Evolutionary conservation across 805 yeast genomes (phyloP).

Genomic region (Spathaspora hagerdaliae): DNA sequence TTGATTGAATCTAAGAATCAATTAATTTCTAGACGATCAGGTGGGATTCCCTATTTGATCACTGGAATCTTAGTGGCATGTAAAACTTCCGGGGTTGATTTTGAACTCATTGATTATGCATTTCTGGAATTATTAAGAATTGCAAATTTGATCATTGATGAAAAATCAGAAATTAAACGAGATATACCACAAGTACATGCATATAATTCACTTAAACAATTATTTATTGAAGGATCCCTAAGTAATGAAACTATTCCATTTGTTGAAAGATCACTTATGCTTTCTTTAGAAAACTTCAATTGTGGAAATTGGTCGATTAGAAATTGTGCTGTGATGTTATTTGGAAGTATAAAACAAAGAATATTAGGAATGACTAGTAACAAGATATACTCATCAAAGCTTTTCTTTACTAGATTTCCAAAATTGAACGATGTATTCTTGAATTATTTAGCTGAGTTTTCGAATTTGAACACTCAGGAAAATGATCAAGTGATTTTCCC

Average conservation of each 20-base stretch:
- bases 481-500: slow-evolving; percentile 61
- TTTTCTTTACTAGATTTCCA: slow-evolving; percentile 66
- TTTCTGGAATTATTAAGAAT: slow-evolving; percentile 50
- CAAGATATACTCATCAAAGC: slow-evolving; percentile 50
- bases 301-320: slow-evolving; percentile 79
- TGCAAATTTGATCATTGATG: slow-evolving; percentile 48
- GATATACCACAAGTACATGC: slow-evolving; percentile 95
- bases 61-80: slow-evolving; percentile 65
- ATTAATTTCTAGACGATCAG: slow-evolving; percentile 82
- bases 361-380: slow-evolving; percentile 55
- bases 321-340: slow-evolving; percentile 91
- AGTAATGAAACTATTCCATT: slow-evolving; percentile 47
- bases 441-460: slow-evolving; percentile 32
- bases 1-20: slow-evolving; percentile 57
- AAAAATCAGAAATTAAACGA: slow-evolving; percentile 46
- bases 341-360: slow-evolving; percentile 76
- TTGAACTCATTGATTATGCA: slow-evolving; percentile 25
- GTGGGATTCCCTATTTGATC: slow-evolving; percentile 81
- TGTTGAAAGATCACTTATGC: slow-evolving; percentile 53
- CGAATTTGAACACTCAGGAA: slow-evolving; percentile 12
- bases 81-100: slow-evolving; percentile 23
- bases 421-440: slow-evolving; percentile 49
- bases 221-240: slow-evolving; percentile 70
- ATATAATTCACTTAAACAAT: slow-evolving; percentile 72
- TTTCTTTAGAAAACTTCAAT: slow-evolving; percentile 61